These are phyloP conservation scores for Paracoccidioides brasiliensis DNA, from an alignment of 2,329 filamentous ascomycete species.

Conservation along the genomic window DNA sequence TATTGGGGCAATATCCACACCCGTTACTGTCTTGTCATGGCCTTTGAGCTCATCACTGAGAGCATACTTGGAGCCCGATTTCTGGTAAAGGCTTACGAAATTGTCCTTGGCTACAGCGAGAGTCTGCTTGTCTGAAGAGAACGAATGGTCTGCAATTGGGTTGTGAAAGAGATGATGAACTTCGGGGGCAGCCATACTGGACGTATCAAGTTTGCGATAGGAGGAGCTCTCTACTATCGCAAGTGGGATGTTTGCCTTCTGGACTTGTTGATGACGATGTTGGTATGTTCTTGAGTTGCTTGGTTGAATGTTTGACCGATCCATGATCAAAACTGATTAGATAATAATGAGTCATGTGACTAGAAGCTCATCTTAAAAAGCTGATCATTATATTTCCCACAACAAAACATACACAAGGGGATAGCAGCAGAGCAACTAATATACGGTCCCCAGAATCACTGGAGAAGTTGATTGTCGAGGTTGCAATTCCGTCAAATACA, in stretches of 20 bases:
- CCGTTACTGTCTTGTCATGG: constrained; percentile 92
- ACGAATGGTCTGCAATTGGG: constrained; percentile 94
- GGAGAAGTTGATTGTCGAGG: background rate
- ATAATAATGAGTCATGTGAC: background rate
- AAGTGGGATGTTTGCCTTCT: background rate
- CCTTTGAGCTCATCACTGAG: constrained; percentile 87
- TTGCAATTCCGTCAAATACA: background rate
- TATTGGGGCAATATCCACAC: constrained; percentile 84
- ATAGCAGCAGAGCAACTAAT: background rate
- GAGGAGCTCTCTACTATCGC: constrained; percentile 98
- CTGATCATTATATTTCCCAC: background rate
- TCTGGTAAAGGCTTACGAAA: constrained; percentile 74
- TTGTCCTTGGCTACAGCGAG: constrained; percentile 87
- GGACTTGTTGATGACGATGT: background rate
- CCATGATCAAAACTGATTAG: background rate
- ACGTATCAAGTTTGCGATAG: constrained; percentile 45
- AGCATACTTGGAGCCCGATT: constrained; percentile 59
- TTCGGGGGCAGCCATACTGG: constrained; percentile 68
- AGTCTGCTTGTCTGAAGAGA: constrained; percentile 79
- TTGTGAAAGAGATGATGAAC: constrained; percentile 95
- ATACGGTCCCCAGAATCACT: background rate
- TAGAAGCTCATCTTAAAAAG: background rate
- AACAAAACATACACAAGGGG: background rate
- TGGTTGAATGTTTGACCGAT: background rate
- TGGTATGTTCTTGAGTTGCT: background rate